These are phyloP conservation scores for Gastrolobium villosum DNA, from an alignment of 306 rosid species.

Conservation along the genomic window DNA sequence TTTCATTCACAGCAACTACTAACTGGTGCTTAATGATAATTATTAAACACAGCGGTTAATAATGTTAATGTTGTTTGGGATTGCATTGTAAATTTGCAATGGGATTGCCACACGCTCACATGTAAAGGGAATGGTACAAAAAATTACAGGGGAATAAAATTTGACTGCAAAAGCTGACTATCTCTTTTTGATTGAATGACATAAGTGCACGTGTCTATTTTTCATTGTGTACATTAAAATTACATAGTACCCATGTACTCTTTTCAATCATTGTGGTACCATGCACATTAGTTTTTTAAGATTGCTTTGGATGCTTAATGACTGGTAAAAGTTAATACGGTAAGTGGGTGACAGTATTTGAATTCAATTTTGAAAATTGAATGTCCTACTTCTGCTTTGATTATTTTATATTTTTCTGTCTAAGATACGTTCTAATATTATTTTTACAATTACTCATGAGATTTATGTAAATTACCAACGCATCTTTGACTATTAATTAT, in stretches of 20 bases:
- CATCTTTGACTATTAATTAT: not conserved
- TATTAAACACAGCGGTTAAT: not conserved
- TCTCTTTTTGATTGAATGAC: constrained; percentile 17
- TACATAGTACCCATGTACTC: constrained; percentile 42
- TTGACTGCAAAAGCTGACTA: not conserved
- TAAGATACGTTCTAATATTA: not conserved
- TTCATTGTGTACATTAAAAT: constrained; percentile 6
- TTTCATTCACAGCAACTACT: not conserved
- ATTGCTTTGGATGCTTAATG: constrained; percentile 9
- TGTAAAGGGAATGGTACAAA: constrained; percentile 6
- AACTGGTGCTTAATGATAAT: not conserved
- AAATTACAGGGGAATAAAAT: not conserved
- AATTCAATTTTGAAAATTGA: constrained; percentile 22
- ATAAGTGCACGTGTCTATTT: constrained; percentile 38
- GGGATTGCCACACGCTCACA: constrained; percentile 7
- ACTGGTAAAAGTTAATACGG: not conserved
- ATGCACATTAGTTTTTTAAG: not conserved
- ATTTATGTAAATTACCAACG: not conserved
- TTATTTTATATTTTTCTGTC: not conserved
- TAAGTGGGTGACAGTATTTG: not conserved
- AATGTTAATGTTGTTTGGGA: constrained; percentile 19
- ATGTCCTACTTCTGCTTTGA: not conserved
- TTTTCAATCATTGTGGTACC: constrained; percentile 42
- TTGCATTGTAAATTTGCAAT: constrained; percentile 34
- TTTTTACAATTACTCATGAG: not conserved